These are phyloP conservation scores for Deinandra increscens DNA, from an alignment of 129 eudicot genomes.

Conservation along the genomic window DNA sequence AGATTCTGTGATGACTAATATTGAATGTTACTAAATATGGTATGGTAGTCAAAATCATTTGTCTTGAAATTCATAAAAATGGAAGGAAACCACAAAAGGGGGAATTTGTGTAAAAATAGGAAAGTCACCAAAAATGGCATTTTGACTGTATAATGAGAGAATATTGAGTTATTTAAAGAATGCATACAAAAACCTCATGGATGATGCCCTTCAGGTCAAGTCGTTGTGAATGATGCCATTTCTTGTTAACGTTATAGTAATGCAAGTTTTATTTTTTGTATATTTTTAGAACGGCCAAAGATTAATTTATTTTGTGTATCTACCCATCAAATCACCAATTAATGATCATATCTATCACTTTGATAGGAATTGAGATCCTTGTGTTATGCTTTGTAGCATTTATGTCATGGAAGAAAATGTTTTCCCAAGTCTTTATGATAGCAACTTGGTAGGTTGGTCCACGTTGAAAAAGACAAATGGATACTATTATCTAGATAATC, in stretches of 20 bases:
- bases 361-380: too few species aligned
- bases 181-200: neutral
- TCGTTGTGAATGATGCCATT: too few species aligned
- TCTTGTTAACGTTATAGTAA: too few species aligned
- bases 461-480: slow-evolving; percentile 4
- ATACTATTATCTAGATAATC: slow-evolving; percentile 9
- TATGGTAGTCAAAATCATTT: neutral
- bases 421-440: neutral
- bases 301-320: neutral
- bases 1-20: neutral
- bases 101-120: neutral
- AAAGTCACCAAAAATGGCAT: neutral
- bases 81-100: neutral
- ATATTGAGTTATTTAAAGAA: neutral
- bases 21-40: neutral
- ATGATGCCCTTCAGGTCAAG: too few species aligned
- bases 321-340: slow-evolving; percentile 7
- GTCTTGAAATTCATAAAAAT: neutral
- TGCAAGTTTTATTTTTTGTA: too few species aligned
- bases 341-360: neutral
- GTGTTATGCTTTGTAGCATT: neutral
- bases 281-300: too few species aligned
- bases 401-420: too few species aligned
- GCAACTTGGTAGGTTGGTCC: slow-evolving; percentile 20
- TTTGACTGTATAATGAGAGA: slow-evolving; percentile 4